Conservation (phyloP, 2,329 filamentous ascomycete species). For the Alternaria atra region DNA sequence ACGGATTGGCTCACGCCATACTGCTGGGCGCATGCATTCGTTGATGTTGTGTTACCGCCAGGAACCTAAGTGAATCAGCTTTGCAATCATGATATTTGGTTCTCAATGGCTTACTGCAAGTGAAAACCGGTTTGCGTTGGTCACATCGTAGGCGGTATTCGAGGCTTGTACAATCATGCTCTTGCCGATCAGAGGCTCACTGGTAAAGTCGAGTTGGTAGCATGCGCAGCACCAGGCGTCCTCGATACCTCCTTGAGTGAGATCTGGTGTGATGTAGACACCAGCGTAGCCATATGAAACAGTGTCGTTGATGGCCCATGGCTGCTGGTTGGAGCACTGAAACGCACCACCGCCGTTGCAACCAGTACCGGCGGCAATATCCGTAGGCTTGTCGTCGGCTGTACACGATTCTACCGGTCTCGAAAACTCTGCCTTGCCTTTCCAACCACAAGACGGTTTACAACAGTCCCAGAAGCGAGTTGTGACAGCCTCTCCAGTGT, state of each 20-base stretch:
- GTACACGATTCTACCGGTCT: constrained; percentile 64
- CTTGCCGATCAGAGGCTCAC: constrained; percentile 65
- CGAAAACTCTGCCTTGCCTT: constrained; percentile 63
- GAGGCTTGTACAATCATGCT: constrained; percentile 71
- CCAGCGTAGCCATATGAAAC: constrained; percentile 72
- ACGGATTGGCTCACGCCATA: constrained; percentile 45
- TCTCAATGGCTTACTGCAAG: constrained; percentile 39
- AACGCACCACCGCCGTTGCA: constrained; percentile 67
- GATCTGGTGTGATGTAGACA: constrained; percentile 57
- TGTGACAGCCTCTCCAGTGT: constrained; percentile 45
- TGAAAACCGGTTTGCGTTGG: constrained; percentile 45
- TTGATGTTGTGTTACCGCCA: constrained; percentile 48
- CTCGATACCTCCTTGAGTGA: constrained; percentile 59
- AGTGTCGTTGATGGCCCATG: constrained; percentile 67
- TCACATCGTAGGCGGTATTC: constrained; percentile 63
- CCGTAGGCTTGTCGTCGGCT: constrained; percentile 62
- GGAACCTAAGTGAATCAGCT: constrained; percentile 40
- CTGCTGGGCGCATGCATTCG: constrained; percentile 45
- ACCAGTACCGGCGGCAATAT: constrained; percentile 59
- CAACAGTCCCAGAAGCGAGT: constrained; percentile 67
- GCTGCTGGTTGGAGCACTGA: constrained; percentile 67
- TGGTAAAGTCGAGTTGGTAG: constrained; percentile 69
- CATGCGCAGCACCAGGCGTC: constrained; percentile 72
- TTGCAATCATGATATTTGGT: neutral
- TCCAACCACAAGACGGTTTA: constrained; percentile 72